Conservation (phyloP, 169 alveolate genomes). For the Plasmodium berghei region DNA sequence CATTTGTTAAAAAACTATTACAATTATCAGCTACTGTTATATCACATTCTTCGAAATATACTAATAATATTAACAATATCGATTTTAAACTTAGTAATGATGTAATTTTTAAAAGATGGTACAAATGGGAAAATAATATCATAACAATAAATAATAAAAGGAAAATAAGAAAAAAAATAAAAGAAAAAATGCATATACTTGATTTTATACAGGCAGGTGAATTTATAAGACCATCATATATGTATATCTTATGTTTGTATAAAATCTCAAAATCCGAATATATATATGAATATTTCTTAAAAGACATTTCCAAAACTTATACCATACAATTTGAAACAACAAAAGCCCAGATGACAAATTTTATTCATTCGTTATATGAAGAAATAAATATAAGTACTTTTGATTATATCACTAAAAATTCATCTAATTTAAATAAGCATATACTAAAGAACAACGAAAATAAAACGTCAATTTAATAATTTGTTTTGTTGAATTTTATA, state of each 20-base stretch:
- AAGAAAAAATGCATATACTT: constrained; percentile 11
- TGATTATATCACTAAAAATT: neutral
- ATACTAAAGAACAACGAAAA: neutral
- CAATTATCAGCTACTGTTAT: neutral
- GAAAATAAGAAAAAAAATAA: constrained; percentile 49
- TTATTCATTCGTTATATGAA: neutral
- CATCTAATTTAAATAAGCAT: neutral
- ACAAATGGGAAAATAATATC: constrained; percentile 58
- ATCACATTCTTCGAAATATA: too few species aligned
- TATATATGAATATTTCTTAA: constrained; percentile 15
- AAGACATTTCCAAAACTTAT: constrained; percentile 15
- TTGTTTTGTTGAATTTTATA: too few species aligned
- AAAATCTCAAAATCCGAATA: constrained; percentile 20
- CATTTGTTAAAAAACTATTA: constrained; percentile 3
- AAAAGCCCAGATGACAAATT: neutral
- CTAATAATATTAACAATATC: neutral
- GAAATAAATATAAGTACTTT: neutral
- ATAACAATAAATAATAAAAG: constrained; percentile 67
- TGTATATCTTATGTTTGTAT: constrained; percentile 30
- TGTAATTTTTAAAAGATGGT: constrained; percentile 6
- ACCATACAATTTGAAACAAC: neutral
- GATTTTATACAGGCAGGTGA: constrained; percentile 63
- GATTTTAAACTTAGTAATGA: neutral
- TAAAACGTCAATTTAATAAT: neutral
- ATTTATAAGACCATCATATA: constrained; percentile 45